A percentile compares a stretch with the other conserved stretches of the same genome.
Evolutionary conservation across 225 moss, liverwort and hornwort species (phyloP).

Genomic region (Polytrichum formosum): DNA sequence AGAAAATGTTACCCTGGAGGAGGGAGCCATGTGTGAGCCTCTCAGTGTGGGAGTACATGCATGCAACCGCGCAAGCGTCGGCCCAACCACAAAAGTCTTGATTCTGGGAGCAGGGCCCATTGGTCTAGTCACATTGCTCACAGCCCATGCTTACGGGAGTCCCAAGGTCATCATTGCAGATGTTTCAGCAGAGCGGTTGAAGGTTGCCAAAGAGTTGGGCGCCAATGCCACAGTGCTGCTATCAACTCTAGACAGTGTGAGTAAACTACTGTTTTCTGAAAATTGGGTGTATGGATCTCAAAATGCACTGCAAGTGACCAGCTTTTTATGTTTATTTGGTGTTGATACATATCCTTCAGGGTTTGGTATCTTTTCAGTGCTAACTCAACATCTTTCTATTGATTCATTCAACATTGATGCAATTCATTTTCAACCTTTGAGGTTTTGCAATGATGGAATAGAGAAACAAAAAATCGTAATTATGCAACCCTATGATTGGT

Average conservation of each 20-base stretch:
- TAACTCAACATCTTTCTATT: no score
- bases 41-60: slow-evolving; percentile 55
- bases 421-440: no score
- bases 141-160: slow-evolving; percentile 46
- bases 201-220: slow-evolving; percentile 39
- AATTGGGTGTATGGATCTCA: no score
- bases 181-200: slow-evolving; percentile 27
- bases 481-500: no score
- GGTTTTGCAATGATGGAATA: no score
- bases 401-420: no score
- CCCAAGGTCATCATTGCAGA: slow-evolving; percentile 38
- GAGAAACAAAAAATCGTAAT: no score
- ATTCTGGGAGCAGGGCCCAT: slow-evolving; percentile 56
- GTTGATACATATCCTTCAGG: no score
- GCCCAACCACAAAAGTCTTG: slow-evolving; percentile 36
- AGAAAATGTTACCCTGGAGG: slow-evolving; percentile 64
- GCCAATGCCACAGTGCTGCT: slow-evolving; percentile 33
- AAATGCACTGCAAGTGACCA: no score
- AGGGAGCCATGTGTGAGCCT: slow-evolving; percentile 64
- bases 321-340: no score
- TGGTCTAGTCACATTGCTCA: slow-evolving; percentile 40
- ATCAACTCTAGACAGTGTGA: slow-evolving; percentile 21
- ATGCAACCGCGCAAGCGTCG: slow-evolving; percentile 43
- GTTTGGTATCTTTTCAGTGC: no score
- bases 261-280: neutral